A percentile compares a stretch with the other conserved stretches of the same genome.
Conservation (phyloP, 305 asterid genomes). For the Andrographis paniculata region DNA sequence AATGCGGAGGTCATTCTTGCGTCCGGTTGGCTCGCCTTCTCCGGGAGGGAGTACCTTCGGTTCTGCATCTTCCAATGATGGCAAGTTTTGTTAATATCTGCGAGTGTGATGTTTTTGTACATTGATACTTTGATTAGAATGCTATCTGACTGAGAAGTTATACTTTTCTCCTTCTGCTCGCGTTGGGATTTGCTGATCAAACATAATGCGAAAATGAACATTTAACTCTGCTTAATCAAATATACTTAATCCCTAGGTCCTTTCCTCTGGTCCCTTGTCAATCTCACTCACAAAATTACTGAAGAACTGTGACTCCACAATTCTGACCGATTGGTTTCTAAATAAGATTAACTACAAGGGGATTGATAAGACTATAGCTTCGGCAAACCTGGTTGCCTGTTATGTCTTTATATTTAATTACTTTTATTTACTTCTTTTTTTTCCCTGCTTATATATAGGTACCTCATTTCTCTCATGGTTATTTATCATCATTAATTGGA, state of each 20-base stretch:
- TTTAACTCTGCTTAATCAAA: not conserved
- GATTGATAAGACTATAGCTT: too few relatives aligned
- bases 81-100: conserved; percentile 32
- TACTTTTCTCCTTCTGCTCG: not conserved
- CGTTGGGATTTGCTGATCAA: not conserved
- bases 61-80: conserved; percentile 84
- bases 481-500: too few relatives aligned
- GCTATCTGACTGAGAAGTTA: not conserved
- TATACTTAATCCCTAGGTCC: not conserved
- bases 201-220: not conserved
- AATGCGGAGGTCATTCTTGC: conserved; percentile 44
- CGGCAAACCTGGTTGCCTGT: too few relatives aligned
- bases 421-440: too few relatives aligned
- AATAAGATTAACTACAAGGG: too few relatives aligned
- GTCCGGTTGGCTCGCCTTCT: conserved; percentile 71
- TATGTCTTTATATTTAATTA: too few relatives aligned
- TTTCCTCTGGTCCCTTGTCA: not conserved
- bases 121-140: not conserved
- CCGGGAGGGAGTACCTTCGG: conserved; percentile 77
- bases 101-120: not conserved
- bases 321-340: too few relatives aligned
- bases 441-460: too few relatives aligned
- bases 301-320: conserved; percentile 7
- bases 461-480: too few relatives aligned
- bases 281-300: not conserved